Evolutionary conservation across 768 basidiomycete species (phyloP).

Genomic region (Trametes punicea): DNA sequence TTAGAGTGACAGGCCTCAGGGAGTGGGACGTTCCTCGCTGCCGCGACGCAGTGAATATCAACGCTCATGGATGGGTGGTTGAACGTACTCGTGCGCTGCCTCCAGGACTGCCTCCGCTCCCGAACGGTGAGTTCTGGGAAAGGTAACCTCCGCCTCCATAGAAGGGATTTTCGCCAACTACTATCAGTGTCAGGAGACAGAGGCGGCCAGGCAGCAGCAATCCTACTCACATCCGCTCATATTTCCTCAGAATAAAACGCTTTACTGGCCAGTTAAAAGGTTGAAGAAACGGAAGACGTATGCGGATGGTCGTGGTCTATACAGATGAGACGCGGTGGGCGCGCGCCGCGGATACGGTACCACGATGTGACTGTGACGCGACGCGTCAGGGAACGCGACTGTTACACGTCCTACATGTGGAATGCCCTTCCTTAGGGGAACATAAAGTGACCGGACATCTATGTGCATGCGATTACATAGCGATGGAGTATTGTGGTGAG

Average conservation of each 20-base stretch:
- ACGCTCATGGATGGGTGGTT: conserved; percentile 7
- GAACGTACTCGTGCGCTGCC: conserved; percentile 40
- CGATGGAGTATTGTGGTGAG: conserved; percentile 13
- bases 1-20: conserved; percentile 72
- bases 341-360: not conserved
- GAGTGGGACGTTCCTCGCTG: conserved; percentile 43
- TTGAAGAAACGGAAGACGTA: no score
- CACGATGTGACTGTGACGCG: conserved; percentile 3
- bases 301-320: no score
- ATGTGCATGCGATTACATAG: conserved; percentile 13
- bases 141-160: conserved; percentile 44
- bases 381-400: conserved; percentile 14
- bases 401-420: no score
- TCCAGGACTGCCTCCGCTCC: conserved; percentile 56
- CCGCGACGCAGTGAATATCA: not conserved
- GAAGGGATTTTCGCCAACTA: conserved; percentile 38
- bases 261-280: not conserved
- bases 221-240: conserved; percentile 49
- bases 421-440: no score
- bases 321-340: conserved; percentile 11
- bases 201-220: not conserved
- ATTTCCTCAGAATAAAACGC: no score
- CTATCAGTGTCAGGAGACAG: not conserved
- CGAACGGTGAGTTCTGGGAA: conserved; percentile 57
- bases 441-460: no score